Evolutionary conservation across 1,284 basidiomycete species (phyloP).

Genomic region (Trametes polyzona): DNA sequence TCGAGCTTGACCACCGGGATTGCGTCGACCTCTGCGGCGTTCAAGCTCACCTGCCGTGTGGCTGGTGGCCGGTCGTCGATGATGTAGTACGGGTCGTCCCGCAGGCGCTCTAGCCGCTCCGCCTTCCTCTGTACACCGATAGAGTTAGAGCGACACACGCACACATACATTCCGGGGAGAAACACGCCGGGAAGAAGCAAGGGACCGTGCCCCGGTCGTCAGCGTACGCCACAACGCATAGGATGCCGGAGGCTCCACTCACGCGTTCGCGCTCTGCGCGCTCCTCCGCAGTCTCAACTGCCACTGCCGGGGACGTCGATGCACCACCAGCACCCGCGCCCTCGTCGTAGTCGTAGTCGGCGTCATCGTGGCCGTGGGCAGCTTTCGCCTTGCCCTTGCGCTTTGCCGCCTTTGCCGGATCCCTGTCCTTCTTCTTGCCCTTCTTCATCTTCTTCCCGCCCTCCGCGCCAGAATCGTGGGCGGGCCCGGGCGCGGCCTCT

Average conservation of each 20-base stretch:
- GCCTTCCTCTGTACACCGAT: conserved; percentile 70
- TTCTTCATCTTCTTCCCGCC: conserved; percentile 51
- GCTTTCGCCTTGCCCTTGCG: conserved; percentile 38
- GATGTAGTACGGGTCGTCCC: conserved; percentile 90
- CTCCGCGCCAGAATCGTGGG: conserved; percentile 34
- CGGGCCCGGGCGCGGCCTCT: conserved; percentile 43
- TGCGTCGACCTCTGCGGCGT: conserved; percentile 71
- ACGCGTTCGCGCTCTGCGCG: conserved; percentile 62
- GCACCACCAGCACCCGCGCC: no score
- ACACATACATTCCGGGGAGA: no score
- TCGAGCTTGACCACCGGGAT: conserved; percentile 88
- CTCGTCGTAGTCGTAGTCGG: conserved; percentile 13
- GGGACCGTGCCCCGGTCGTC: neutral
- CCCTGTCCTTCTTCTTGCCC: conserved; percentile 47
- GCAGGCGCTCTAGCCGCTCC: conserved; percentile 72
- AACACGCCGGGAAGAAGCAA: neutral
- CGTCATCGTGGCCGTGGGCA: conserved; percentile 47
- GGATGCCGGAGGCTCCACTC: conserved; percentile 32
- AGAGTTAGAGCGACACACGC: neutral
- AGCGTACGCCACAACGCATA: neutral
- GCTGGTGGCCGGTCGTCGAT: conserved; percentile 57
- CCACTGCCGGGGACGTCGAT: conserved; percentile 35
- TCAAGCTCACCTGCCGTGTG: conserved; percentile 30
- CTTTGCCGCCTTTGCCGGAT: conserved; percentile 29
- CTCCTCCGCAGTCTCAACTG: conserved; percentile 61